Evolutionary conservation across 371 early-diverging fungal genomes (phyloP).

Genomic region (Gilbertella persicaria): DNA sequence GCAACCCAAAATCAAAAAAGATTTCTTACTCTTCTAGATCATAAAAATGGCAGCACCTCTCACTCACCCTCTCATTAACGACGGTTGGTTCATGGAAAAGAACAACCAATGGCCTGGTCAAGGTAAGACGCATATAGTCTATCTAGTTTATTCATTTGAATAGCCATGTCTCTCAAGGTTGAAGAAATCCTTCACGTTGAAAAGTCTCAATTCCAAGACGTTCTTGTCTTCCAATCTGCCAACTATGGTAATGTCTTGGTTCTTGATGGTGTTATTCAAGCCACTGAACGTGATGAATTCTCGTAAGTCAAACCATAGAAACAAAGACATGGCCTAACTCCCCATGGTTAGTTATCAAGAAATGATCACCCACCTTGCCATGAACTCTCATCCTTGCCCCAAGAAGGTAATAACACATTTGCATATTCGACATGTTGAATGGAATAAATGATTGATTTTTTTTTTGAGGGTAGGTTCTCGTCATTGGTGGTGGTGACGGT

Average conservation of each 20-base stretch:
- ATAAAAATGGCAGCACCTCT: slow-evolving; percentile 52
- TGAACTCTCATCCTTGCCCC: slow-evolving; percentile 95
- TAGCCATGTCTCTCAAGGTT: slow-evolving; percentile 93
- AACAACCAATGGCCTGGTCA: slow-evolving; percentile 96
- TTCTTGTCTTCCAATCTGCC: slow-evolving; percentile 92
- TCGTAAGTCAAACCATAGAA: slow-evolving; percentile 69
- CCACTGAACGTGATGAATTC: slow-evolving; percentile 97
- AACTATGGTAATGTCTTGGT: slow-evolving; percentile 95
- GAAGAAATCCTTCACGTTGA: slow-evolving; percentile 92
- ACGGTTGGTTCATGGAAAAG: slow-evolving; percentile 97
- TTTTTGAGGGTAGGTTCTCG: slow-evolving; percentile 70
- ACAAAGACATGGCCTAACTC: no score
- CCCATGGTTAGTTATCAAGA: slow-evolving; percentile 99
- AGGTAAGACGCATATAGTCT: slow-evolving; percentile 46
- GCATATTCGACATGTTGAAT: background rate
- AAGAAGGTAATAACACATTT: slow-evolving; percentile 71
- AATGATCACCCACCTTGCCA: slow-evolving; percentile 96
- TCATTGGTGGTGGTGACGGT: slow-evolving; percentile 98
- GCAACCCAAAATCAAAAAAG: no score
- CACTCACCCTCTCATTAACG: slow-evolving; percentile 86
- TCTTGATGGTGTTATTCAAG: slow-evolving; percentile 96
- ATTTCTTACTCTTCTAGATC: slow-evolving; percentile 7
- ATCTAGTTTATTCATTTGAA: background rate
- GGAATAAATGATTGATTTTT: background rate
- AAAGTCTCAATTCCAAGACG: slow-evolving; percentile 93